phyloP scores from a whole-genome alignment of 352 stramenopile species.

The Phytophthora cactorum region DNA sequence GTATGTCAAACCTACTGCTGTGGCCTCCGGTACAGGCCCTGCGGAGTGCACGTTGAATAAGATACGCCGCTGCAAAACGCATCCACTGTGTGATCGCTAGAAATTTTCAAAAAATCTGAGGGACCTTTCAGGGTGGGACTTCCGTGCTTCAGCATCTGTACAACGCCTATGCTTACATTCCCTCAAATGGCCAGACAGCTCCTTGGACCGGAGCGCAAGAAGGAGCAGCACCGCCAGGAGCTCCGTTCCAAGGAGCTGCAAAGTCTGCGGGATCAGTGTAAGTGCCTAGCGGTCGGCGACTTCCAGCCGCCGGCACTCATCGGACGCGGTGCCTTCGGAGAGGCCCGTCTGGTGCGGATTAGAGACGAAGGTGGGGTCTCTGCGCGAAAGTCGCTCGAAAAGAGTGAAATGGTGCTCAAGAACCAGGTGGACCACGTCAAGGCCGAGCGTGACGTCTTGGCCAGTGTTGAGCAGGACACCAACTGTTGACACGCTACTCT shows the following conservation, averaged over 20 bases:
- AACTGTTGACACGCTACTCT: slow-evolving; percentile 97
- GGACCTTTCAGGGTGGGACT: too few species aligned
- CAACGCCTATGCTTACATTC: too few species aligned
- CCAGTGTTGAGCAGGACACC: slow-evolving; percentile 94
- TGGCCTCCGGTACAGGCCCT: too few species aligned
- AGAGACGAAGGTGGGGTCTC: slow-evolving; percentile 88
- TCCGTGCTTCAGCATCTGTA: too few species aligned
- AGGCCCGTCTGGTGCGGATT: slow-evolving; percentile 93
- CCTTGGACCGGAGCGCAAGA: slow-evolving; percentile 53
- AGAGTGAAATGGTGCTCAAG: slow-evolving; percentile 92
- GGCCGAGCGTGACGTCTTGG: slow-evolving; percentile 97
- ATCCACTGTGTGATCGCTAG: too few species aligned
- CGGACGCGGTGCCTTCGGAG: slow-evolving; percentile 97
- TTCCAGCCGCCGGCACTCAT: slow-evolving; percentile 98
- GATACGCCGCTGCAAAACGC: too few species aligned
- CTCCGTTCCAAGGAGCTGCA: slow-evolving; percentile 77
- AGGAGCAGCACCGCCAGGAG: slow-evolving; percentile 84
- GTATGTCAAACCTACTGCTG: too few species aligned
- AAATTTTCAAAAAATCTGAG: too few species aligned
- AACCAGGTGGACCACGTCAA: slow-evolving; percentile 97
- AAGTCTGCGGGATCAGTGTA: slow-evolving; percentile 82
- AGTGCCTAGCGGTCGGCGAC: slow-evolving; percentile 88
- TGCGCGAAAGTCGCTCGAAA: slow-evolving; percentile 93
- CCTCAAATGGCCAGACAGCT: too few species aligned
- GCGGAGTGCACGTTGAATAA: too few species aligned